A percentile compares a stretch with the other conserved stretches of the same genome.
Evolutionary conservation across 768 basidiomycete genomes (phyloP).

Genomic region (Kwoniella dendrophila): DNA sequence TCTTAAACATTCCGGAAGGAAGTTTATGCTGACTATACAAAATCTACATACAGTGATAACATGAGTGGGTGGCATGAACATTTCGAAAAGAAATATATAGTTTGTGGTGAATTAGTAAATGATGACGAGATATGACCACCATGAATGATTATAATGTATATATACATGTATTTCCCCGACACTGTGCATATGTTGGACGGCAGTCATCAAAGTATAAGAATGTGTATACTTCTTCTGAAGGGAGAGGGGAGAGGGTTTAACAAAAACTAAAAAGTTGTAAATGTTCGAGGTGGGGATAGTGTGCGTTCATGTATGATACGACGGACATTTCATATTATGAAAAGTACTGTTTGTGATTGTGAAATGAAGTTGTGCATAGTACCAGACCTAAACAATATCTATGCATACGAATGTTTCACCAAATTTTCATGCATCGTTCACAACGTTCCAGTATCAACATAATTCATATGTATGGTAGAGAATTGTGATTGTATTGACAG

Average conservation of each 20-base stretch:
- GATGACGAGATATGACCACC: constrained; percentile 6
- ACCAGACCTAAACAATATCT: too few species aligned
- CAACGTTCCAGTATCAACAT: too few species aligned
- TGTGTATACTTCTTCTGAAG: not conserved
- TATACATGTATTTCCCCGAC: not conserved
- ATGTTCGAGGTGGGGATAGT: too few species aligned
- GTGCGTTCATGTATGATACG: too few species aligned
- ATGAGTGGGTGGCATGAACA: constrained; percentile 96
- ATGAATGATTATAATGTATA: not conserved
- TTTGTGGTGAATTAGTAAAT: constrained; percentile 84
- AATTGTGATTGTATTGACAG: too few species aligned
- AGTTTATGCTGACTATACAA: not conserved
- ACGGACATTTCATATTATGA: too few species aligned
- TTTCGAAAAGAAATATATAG: constrained; percentile 87
- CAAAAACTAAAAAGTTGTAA: not conserved
- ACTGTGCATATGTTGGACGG: not conserved
- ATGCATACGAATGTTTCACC: too few species aligned
- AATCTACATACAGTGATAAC: constrained; percentile 67
- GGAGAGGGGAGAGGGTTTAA: not conserved
- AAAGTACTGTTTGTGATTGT: too few species aligned
- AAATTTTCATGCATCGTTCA: too few species aligned
- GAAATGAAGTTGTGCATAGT: too few species aligned
- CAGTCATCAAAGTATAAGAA: not conserved
- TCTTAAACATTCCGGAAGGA: not conserved
- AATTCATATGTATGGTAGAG: too few species aligned